Percentiles rank a stretch among this genome's conserved stretches.
These are phyloP conservation scores for Dactylellina drechsleri DNA, from an alignment of 2,329 filamentous ascomycete species.

Conservation along the genomic window DNA sequence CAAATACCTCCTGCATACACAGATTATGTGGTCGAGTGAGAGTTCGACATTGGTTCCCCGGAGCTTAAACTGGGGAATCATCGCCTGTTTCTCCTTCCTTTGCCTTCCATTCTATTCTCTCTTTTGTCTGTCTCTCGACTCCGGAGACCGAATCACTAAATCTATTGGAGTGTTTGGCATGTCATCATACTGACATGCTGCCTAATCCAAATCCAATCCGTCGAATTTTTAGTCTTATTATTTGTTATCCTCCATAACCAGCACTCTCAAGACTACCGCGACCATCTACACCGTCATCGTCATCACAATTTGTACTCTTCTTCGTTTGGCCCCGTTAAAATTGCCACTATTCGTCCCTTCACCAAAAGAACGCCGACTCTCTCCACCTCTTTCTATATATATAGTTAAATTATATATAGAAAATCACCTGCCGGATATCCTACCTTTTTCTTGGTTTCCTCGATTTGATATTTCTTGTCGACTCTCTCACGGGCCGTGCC, in stretches of 20 bases:
- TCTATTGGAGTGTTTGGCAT: slow-evolving; percentile 1
- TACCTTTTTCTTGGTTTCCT: too few relatives aligned
- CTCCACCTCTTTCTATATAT: too few relatives aligned
- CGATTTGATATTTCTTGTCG: too few relatives aligned
- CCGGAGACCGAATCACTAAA: slow-evolving; percentile 7
- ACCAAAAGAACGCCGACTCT: background rate
- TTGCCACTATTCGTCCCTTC: slow-evolving; percentile 19
- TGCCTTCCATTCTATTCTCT: background rate
- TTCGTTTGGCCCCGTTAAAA: slow-evolving; percentile 3
- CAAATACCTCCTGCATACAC: too few relatives aligned
- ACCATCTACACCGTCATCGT: slow-evolving; percentile 1
- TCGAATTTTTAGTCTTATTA: slow-evolving; percentile 8
- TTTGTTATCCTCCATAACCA: background rate
- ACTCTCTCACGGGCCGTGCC: too few relatives aligned
- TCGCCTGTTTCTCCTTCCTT: background rate
- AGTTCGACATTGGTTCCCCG: slow-evolving; percentile 5
- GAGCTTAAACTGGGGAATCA: slow-evolving; percentile 21
- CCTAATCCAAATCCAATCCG: slow-evolving; percentile 9
- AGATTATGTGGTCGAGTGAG: too few relatives aligned
- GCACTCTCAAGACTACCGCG: background rate
- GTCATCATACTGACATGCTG: slow-evolving; percentile 20
- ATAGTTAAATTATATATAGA: too few relatives aligned
- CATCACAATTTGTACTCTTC: background rate
- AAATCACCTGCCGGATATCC: too few relatives aligned
- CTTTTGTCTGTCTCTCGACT: background rate